A percentile compares a stretch with the other conserved stretches of the same genome.
phyloP scores from a whole-genome alignment of 192 early-diverging fungal species.

The Linnemannia exigua region DNA sequence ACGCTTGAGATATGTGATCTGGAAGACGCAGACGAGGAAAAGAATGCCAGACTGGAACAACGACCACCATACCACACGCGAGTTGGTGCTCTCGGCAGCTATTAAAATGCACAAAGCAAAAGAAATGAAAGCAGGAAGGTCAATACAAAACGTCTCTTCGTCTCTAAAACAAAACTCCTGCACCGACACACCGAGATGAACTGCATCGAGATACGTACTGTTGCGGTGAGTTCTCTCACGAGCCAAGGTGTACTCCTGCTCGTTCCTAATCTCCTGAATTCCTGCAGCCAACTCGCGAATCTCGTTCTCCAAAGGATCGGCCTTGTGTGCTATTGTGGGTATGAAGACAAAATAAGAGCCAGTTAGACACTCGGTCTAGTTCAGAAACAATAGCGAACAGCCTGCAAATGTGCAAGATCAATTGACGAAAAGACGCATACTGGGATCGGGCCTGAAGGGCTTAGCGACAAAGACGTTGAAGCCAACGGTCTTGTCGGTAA shows the following conservation, averaged over 20 bases:
- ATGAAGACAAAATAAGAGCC: slow-evolving; percentile 5
- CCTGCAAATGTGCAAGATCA: slow-evolving; percentile 6
- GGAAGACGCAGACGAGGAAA: slow-evolving; percentile 77
- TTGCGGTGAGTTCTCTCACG: slow-evolving; percentile 74
- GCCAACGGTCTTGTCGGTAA: slow-evolving; percentile 70
- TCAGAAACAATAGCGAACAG: slow-evolving; percentile 18
- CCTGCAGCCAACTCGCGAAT: slow-evolving; percentile 73
- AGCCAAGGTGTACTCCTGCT: slow-evolving; percentile 77
- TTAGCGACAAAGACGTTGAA: slow-evolving; percentile 70
- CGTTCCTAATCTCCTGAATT: slow-evolving; percentile 74
- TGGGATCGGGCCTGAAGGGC: slow-evolving; percentile 55
- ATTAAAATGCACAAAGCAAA: background rate
- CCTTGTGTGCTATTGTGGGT: slow-evolving; percentile 44
- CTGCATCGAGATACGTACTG: slow-evolving; percentile 65
- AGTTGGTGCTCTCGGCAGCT: slow-evolving; percentile 86
- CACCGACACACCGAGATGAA: background rate
- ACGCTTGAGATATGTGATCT: slow-evolving; percentile 81
- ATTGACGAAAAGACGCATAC: slow-evolving; percentile 13
- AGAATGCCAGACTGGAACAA: slow-evolving; percentile 73
- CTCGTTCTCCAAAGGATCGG: slow-evolving; percentile 74
- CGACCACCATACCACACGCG: slow-evolving; percentile 86
- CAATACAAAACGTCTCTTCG: background rate
- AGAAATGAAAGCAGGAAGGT: background rate
- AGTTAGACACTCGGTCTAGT: background rate
- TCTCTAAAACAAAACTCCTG: background rate